Evolutionary conservation across 129 eudicot species (phyloP).

Genomic region (Pseudognaphalium luteoalbum): DNA sequence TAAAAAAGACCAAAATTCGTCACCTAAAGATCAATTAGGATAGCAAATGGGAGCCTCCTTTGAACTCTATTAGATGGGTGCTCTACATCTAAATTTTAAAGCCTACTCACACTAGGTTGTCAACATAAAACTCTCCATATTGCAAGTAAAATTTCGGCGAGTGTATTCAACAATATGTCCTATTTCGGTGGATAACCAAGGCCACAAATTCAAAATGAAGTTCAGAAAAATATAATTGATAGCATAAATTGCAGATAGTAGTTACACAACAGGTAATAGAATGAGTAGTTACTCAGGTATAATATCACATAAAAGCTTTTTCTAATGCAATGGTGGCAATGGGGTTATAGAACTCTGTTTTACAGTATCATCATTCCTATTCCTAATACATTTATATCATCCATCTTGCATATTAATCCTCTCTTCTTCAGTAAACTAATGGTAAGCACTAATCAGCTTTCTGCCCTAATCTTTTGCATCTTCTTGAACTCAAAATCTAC

Average conservation of each 20-base stretch:
- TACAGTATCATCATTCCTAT: not conserved
- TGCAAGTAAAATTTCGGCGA: not conserved
- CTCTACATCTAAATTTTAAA: not conserved
- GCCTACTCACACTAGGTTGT: not conserved
- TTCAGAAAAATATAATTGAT: not conserved
- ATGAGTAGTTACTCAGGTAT: not conserved
- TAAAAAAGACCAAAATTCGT: not conserved
- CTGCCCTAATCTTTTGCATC: slow-evolving; percentile 7
- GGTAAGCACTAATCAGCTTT: not conserved
- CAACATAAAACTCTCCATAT: slow-evolving; percentile 3
- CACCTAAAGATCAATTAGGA: not conserved
- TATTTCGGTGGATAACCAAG: not conserved
- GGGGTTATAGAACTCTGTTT: slow-evolving; percentile 7
- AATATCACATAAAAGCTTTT: not conserved
- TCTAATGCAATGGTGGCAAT: slow-evolving; percentile 10
- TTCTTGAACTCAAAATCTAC: slow-evolving; percentile 7
- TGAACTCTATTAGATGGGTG: not conserved
- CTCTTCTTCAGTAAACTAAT: slow-evolving; percentile 7
- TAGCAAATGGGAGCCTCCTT: not conserved
- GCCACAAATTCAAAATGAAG: not conserved
- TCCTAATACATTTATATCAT: slow-evolving; percentile 2
- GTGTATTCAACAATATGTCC: not conserved
- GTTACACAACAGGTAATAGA: not conserved
- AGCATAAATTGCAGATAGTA: not conserved
- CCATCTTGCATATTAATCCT: slow-evolving; percentile 15